Conservation (phyloP, 164 flowering plant genomes). For the Magnolia kwangsiensis region DNA sequence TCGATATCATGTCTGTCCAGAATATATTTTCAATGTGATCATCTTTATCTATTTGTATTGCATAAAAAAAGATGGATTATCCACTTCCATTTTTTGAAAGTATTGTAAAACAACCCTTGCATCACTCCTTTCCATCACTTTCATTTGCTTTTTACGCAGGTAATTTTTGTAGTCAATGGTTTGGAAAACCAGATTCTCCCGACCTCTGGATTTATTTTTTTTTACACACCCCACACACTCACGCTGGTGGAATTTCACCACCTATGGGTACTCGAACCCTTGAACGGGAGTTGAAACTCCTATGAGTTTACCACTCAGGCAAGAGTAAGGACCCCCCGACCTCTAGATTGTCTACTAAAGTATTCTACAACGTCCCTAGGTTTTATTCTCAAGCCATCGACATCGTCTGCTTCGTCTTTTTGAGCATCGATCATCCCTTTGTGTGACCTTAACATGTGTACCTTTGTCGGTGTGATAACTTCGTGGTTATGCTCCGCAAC, state of each 20-base stretch:
- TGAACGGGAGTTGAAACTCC: no score
- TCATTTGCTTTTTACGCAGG: not conserved
- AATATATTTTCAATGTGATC: constrained; percentile 14
- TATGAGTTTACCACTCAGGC: no score
- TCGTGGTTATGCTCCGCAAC: no score
- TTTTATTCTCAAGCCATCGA: no score
- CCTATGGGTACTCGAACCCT: no score
- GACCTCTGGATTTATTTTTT: not conserved
- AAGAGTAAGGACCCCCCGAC: no score
- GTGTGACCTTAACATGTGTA: no score
- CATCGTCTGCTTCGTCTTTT: no score
- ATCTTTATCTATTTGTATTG: constrained; percentile 16
- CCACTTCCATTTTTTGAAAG: constrained; percentile 5
- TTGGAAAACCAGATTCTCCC: not conserved
- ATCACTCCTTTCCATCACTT: not conserved
- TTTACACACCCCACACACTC: no score
- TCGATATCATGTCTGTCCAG: constrained; percentile 16
- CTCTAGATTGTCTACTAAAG: not conserved
- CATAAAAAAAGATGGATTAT: constrained; percentile 15
- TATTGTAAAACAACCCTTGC: constrained; percentile 4
- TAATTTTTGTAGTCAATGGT: not conserved
- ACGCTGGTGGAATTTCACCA: no score
- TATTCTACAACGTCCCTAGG: not conserved
- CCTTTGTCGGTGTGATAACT: no score
- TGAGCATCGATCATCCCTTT: no score